Conservation (phyloP, 106 monocot genomes). For the Vanilla planifolia region DNA sequence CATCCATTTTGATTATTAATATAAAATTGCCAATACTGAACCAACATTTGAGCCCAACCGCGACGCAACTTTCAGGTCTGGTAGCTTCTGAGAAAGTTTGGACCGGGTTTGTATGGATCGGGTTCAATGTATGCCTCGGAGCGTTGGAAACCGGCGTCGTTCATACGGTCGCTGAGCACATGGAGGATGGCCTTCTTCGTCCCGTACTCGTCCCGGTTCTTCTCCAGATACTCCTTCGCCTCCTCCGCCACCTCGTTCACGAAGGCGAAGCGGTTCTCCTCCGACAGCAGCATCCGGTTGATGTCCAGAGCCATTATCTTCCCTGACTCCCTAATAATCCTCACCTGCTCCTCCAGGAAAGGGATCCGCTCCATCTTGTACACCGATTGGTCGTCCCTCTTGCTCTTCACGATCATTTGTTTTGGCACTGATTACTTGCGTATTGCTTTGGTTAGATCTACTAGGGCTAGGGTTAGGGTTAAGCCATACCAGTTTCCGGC, state of each 20-base stretch:
- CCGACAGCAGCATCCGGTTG: conserved; percentile 55
- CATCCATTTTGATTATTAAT: no score
- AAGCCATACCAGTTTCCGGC: conserved; percentile 36
- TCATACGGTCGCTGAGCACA: conserved; percentile 85
- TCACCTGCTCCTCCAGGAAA: conserved; percentile 91
- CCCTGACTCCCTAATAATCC: conserved; percentile 56
- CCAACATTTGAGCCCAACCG: no score
- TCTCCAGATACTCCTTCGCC: conserved; percentile 61
- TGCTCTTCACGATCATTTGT: conserved; percentile 33
- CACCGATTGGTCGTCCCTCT: conserved; percentile 51
- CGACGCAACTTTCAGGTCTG: no score
- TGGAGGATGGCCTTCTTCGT: conserved; percentile 78
- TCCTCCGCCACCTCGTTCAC: conserved; percentile 90
- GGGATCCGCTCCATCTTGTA: conserved; percentile 58
- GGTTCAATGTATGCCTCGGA: conserved; percentile 72
- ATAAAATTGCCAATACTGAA: no score
- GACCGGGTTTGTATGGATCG: conserved; percentile 78
- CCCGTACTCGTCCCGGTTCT: conserved; percentile 76
- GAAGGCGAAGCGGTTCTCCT: conserved; percentile 84
- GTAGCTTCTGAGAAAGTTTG: conserved; percentile 43
- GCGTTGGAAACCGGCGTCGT: conserved; percentile 67
- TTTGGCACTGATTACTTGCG: no score
- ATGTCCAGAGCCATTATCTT: conserved; percentile 81
- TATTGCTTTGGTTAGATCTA: no score
- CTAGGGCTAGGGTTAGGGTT: background rate